Base-by-base conservation (phyloP, 164 flowering plant genomes). In the Berberis vulgaris region DNA sequence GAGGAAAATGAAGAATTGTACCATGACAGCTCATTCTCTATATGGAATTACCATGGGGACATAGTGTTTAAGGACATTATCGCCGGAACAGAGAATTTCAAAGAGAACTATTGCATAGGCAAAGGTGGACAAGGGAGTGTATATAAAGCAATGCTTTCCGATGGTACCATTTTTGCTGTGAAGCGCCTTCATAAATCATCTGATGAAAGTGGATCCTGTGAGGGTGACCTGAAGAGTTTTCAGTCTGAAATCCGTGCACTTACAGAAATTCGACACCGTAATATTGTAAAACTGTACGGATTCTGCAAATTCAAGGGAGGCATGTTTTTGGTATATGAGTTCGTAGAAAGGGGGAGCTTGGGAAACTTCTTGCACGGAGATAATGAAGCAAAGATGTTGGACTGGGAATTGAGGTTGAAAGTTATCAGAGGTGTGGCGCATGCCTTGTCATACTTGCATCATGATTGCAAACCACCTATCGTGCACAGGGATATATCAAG, bases 391-490 rank as follows among this genome's bases (percentile, higher is more conserved):
- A 43, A 9, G 0, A 59, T 56, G 63, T 71, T 71, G 41, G 59
- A 66, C 42, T 66, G 73, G 70, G 39, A 2, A 0, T 57, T 39
- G 46, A 66, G 73, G 52, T 13, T 66, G 26, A 65, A 61, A 0
- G 39, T 71, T 7, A 57, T 71, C 3, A 50, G 50, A 41, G 69
- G 63, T 50, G 62, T 71, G 5, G 66, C 69, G 1, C 13, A 66
- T 62, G 73, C 73, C 46, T 44, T 66, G 13, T 61, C 69, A 5
- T 71, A 71, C 57, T 6, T 71, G 66, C 69, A 71, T 10, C 66
- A 65, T 57, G 73, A 71, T 53, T 56, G 69, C 63, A 38, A 12
- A 5, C 55, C 61, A 1, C 62, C 73, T 1, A 61, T 71, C 9
- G 39, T 71, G 26, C 73, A 71, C 41, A 50, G 73, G 1, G 69